Base-by-base conservation (phyloP, 2,329 filamentous ascomycete species). In the Cladophialophora carrionii region DNA sequence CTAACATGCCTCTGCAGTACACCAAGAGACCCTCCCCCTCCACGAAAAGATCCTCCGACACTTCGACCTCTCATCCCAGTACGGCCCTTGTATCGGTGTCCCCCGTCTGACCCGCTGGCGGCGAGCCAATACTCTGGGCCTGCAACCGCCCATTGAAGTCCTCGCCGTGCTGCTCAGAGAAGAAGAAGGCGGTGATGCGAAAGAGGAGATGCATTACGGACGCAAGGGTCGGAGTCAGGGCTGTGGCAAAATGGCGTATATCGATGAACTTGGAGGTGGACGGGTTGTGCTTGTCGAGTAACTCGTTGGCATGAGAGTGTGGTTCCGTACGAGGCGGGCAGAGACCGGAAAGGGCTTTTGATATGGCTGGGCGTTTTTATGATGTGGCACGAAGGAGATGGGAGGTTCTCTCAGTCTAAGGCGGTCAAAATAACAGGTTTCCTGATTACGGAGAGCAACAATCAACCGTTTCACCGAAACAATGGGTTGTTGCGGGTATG, bases 41-140 rank as follows among this genome's bases (percentile, higher is more conserved):
- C 83, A 89, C 62, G 93, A 98, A 82, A 96, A 94, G 81, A 87
- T 98, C 29, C 78, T 98, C 73, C 83, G 94, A 68, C 91, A 96
- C 76, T 99, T 95, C 78, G 95, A 99, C 76, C 89, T 96, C 70
- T 95, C 89, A 74, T 91, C 86, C 66, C 91, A 96, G 73, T 99
- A 91, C 76, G 95, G 95, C 63, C 95, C 95, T 1, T 96, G 91
- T 74, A 90, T 96, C 60, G 95, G 95, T 7, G 91, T 94, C 59
- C 80, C 87, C 43, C 87, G 95, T 55, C 80, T 90, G 71, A 91
- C 90, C 79, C 88, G 95, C 37, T 99, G 95, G 95, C 86, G 90
- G 74, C 87, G 95, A 53, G 95, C 95, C 4, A 84, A 96, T 61
- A 83, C 83, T 62, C 81, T 99, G n/a, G 88, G 89, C 2, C 82